Evolutionary conservation across 257 asterid species (phyloP).

Genomic region (Perilla frutescens): DNA sequence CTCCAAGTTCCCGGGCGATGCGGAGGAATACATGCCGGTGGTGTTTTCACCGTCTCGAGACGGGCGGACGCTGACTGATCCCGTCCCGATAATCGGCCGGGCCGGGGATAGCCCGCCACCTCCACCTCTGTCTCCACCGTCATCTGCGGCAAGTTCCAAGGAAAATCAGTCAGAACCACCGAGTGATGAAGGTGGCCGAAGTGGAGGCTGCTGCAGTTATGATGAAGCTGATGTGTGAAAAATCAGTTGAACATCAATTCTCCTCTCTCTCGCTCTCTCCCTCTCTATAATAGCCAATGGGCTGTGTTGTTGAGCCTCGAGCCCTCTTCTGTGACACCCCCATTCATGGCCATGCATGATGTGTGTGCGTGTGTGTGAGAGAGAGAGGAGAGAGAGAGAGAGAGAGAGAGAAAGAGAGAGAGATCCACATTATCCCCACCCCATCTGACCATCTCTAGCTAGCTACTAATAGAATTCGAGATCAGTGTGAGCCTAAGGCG

Average conservation of each 20-base stretch:
- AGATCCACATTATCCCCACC: too few relatives aligned
- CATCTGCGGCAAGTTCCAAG: too few relatives aligned
- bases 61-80: constrained; percentile 61
- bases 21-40: constrained; percentile 93
- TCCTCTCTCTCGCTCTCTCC: background rate
- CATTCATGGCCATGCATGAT: constrained; percentile 33
- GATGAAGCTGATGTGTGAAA: constrained; percentile 24
- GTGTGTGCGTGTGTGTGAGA: constrained; percentile 3
- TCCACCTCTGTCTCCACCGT: too few relatives aligned
- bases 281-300: constrained; percentile 43
- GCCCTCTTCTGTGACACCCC: constrained; percentile 33
- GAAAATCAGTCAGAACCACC: constrained; percentile 21
- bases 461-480: background rate
- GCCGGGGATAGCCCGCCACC: background rate
- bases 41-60: constrained; percentile 88
- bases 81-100: constrained; percentile 53
- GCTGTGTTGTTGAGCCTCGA: constrained; percentile 46
- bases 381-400: background rate
- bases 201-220: constrained; percentile 35
- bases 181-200: constrained; percentile 26
- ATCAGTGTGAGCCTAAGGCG: constrained; percentile 7
- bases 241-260: background rate
- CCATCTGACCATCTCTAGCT: too few relatives aligned
- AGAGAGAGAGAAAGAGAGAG: too few relatives aligned
- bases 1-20: constrained; percentile 87